Conservation (phyloP, 768 basidiomycete genomes). For the Russula dissimulans region DNA sequence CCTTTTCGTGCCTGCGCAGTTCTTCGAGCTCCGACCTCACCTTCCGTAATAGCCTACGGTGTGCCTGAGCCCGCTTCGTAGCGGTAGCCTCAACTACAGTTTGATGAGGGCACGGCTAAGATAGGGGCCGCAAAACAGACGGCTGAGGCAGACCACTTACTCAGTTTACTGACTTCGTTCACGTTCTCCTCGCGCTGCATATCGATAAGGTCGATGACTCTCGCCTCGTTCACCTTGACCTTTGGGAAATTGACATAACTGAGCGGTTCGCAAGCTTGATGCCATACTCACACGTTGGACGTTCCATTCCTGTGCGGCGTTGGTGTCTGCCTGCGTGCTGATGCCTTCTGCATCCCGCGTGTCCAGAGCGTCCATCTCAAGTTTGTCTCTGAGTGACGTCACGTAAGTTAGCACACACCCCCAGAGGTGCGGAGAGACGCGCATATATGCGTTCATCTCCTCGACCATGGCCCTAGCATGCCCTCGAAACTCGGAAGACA, state of each 20-base stretch:
- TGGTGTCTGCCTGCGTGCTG: neutral
- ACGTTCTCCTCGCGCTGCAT: conserved; percentile 8
- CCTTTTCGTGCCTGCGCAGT: conserved; percentile 12
- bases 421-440: neutral
- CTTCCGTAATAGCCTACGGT: conserved; percentile 11
- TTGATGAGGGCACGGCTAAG: neutral
- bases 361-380: neutral
- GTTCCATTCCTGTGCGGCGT: conserved; percentile 7
- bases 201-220: neutral
- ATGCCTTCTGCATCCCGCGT: neutral
- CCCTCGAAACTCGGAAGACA: conserved; percentile 7
- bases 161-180: conserved; percentile 11
- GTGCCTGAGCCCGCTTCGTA: neutral
- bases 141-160: neutral
- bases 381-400: neutral
- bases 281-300: conserved; percentile 3
- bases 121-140: neutral
- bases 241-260: neutral
- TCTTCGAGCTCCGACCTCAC: conserved; percentile 1
- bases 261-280: neutral
- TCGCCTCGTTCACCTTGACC: conserved; percentile 3
- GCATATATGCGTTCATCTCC: conserved; percentile 18
- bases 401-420: neutral
- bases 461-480: conserved; percentile 5
- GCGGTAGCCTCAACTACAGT: conserved; percentile 10